These are phyloP conservation scores for Pezicula radicicola DNA, from an alignment of 2,329 filamentous ascomycete genomes.

Conservation along the genomic window DNA sequence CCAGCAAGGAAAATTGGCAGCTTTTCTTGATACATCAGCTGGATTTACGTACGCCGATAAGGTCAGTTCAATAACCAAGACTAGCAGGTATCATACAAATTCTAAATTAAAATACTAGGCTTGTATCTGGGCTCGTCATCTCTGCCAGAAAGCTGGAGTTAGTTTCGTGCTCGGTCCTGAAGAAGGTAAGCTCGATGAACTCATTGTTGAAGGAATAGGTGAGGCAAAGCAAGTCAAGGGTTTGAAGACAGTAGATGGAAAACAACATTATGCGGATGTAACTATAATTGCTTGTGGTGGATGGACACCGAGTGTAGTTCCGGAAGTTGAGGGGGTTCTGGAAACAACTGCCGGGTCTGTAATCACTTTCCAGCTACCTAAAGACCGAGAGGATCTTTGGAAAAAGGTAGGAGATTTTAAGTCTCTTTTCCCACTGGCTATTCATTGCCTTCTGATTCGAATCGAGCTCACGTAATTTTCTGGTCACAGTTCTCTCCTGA, in stretches of 20 bases:
- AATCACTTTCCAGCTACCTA: constrained; percentile 29
- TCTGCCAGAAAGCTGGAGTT: constrained; percentile 17
- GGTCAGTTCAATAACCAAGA: background rate
- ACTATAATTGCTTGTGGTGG: constrained; percentile 26
- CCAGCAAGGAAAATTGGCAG: background rate
- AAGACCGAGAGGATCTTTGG: background rate
- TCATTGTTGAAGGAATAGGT: constrained; percentile 2
- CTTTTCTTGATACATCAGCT: constrained; percentile 3
- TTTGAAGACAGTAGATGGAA: constrained; percentile 25
- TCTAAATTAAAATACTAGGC: constrained; percentile 1
- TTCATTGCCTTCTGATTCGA: background rate
- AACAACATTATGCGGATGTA: constrained; percentile 19
- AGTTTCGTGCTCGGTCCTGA: constrained; percentile 23
- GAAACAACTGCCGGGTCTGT: constrained; percentile 37
- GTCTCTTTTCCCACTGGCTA: no score
- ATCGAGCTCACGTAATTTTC: background rate
- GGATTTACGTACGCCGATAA: constrained; percentile 5
- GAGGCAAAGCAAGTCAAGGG: constrained; percentile 18
- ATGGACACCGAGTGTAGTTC: constrained; percentile 28
- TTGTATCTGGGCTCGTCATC: constrained; percentile 3
- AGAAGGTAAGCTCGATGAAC: constrained; percentile 14
- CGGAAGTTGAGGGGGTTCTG: constrained; percentile 24
- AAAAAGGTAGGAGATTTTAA: background rate
- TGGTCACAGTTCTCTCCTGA: constrained; percentile 25
- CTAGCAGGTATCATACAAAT: background rate